Percentiles rank a stretch among this genome's conserved stretches.
phyloP scores from a whole-genome alignment of 768 basidiomycete species.

The Leccinum obscurum region DNA sequence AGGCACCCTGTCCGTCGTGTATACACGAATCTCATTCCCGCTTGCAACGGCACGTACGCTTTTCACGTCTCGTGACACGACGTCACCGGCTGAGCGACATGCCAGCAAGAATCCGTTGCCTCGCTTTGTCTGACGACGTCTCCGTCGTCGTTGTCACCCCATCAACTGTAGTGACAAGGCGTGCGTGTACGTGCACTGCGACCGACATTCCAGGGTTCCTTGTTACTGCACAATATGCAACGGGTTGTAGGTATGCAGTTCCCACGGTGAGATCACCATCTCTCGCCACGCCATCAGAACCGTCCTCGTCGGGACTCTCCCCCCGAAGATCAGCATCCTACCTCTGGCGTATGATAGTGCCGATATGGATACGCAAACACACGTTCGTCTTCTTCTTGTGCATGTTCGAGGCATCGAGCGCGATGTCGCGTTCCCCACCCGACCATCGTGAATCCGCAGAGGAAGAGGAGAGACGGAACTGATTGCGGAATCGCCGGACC shows the following conservation, averaged over 20 bases:
- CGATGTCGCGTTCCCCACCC: conserved; percentile 50
- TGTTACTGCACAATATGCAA: too few relatives aligned
- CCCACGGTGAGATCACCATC: too few relatives aligned
- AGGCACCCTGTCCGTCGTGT: not conserved
- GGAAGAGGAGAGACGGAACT: conserved; percentile 72
- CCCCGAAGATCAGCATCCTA: conserved; percentile 48
- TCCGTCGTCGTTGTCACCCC: not conserved
- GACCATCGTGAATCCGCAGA: conserved; percentile 53
- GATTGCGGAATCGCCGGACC: conserved; percentile 67
- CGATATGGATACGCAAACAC: conserved; percentile 95
- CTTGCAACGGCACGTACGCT: not conserved
- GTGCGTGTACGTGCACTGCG: too few relatives aligned
- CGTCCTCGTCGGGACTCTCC: conserved; percentile 66
- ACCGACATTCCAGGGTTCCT: too few relatives aligned
- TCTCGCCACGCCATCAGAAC: conserved; percentile 49
- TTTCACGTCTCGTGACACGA: not conserved
- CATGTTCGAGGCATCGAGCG: conserved; percentile 31
- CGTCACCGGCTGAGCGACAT: not conserved
- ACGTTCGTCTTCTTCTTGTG: conserved; percentile 85
- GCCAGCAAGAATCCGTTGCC: not conserved
- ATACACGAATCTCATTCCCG: conserved; percentile 5
- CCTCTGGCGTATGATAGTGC: conserved; percentile 28
- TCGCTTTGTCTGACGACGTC: not conserved
- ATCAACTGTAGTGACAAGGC: not conserved
- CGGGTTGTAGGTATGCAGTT: too few relatives aligned